phyloP scores from a whole-genome alignment of 257 asterid genomes.

The Solanum okadae region DNA sequence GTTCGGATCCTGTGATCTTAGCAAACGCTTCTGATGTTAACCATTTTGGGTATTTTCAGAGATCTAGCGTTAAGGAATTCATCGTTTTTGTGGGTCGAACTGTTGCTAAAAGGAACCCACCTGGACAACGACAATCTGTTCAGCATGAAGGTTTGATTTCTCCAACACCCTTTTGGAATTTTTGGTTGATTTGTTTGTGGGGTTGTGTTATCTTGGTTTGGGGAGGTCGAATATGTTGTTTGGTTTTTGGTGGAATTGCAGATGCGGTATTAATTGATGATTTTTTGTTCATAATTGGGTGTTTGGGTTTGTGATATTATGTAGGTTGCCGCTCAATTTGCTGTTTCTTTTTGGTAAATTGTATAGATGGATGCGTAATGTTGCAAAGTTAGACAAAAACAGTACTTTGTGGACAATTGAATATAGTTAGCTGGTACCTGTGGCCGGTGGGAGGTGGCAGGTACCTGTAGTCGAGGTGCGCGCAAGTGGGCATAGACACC shows the following conservation, averaged over 20 bases:
- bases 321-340: not conserved
- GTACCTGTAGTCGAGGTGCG: not conserved
- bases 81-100: constrained; percentile 77
- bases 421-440: not conserved
- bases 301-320: not conserved
- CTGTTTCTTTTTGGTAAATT: not conserved
- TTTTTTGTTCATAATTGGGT: not conserved
- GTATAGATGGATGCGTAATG: not conserved
- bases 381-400: not conserved
- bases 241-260: not conserved
- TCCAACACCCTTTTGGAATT: not conserved
- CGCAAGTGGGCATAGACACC: not conserved
- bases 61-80: constrained; percentile 63
- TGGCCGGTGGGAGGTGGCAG: not conserved
- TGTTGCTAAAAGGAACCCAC: constrained; percentile 69
- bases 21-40: constrained; percentile 62
- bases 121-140: constrained; percentile 81
- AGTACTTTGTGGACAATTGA: not conserved
- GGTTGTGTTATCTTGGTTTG: not conserved
- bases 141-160: constrained; percentile 61
- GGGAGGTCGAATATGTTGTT: not conserved
- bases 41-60: constrained; percentile 81
- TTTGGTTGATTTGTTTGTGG: not conserved
- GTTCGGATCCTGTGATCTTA: constrained; percentile 69
- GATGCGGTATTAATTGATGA: not conserved